A percentile compares a stretch with the other conserved stretches of the same genome.
phyloP scores from a whole-genome alignment of 352 stramenopile genomes.

The Globisporangium perplexum region DNA sequence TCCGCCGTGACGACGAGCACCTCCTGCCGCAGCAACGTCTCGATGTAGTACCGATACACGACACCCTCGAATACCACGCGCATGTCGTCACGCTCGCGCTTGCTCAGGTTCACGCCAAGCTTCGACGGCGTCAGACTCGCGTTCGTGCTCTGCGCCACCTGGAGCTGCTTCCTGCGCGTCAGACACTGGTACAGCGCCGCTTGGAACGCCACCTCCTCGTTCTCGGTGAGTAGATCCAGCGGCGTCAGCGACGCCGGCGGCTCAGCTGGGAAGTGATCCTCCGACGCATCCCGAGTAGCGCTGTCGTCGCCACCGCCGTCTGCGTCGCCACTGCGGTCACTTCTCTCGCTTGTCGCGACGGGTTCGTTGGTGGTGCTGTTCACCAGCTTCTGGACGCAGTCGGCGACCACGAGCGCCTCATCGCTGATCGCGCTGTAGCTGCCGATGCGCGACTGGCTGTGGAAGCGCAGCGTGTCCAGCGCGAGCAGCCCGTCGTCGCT shows the following conservation, averaged over 20 bases:
- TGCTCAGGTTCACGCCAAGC: constrained; percentile 63
- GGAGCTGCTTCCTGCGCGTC: constrained; percentile 38
- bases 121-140: constrained; percentile 36
- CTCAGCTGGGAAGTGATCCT: constrained; percentile 9
- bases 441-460: constrained; percentile 61
- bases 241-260: not conserved
- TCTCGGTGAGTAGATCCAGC: constrained; percentile 3
- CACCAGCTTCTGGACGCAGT: constrained; percentile 28
- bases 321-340: too few species aligned
- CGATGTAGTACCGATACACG: constrained; percentile 61
- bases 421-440: constrained; percentile 70
- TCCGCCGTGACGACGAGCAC: constrained; percentile 60
- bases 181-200: constrained; percentile 60
- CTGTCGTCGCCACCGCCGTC: not conserved
- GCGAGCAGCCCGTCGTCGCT: constrained; percentile 14
- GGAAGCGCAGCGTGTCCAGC: constrained; percentile 42
- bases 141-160: constrained; percentile 32
- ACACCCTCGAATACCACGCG: constrained; percentile 60
- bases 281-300: constrained; percentile 9
- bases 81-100: constrained; percentile 49
- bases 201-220: constrained; percentile 29
- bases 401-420: constrained; percentile 36
- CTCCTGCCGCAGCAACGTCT: constrained; percentile 62
- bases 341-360: not conserved
- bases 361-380: constrained; percentile 3